Base-by-base conservation (phyloP, 1,284 basidiomycete species). In the Puccinia triticina region DNA sequence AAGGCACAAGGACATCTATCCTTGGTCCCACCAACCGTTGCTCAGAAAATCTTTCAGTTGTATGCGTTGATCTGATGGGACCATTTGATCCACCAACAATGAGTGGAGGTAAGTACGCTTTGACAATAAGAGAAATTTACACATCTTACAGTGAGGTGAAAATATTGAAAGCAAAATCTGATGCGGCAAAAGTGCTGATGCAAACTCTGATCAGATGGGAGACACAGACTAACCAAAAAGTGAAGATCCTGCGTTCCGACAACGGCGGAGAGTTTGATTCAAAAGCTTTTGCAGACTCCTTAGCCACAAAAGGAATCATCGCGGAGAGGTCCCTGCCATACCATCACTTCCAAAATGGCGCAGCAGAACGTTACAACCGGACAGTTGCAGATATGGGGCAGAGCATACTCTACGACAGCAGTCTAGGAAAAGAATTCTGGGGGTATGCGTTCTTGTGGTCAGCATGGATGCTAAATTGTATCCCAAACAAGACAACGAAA, bases 341-440 rank as follows among this genome's bases (percentile, higher is more conserved):
- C 37, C 57, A 46, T 21, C 82, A 77, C 61, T n/a, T 74, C 11
- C 83, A 84, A 48, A 84, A 83, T 29, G 79, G 83, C 2, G 3
- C 82, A 10, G 26, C 59, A 23, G 79, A 84, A 48, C 66, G 66
- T 5, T 57, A 43, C 7, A 83, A 71, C 50, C 57, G 75, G 0
- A 78, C 67, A 0, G 32, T 84, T 16, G 3, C 50, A 4, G 67
- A 79, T n/a, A 79, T 69, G 21, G 74, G 72, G 3, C 69, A 78
- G 18, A 46, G 59, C 23, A n/a, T 79, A 18, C 40, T 79, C 48
- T 11, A 26, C 10, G 77, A 14, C 2, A 53, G 23, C 4, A 16
- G 64, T 29, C 50, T 79, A 18, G n/a, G 16, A 11, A 69, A 71
- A n/a, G 26, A 11, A 2, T 79, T 79, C n/a, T 79, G 77, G 77